These are phyloP conservation scores for Euphorbia tirucalli DNA, from an alignment of 345 rosid genomes.

Conservation along the genomic window DNA sequence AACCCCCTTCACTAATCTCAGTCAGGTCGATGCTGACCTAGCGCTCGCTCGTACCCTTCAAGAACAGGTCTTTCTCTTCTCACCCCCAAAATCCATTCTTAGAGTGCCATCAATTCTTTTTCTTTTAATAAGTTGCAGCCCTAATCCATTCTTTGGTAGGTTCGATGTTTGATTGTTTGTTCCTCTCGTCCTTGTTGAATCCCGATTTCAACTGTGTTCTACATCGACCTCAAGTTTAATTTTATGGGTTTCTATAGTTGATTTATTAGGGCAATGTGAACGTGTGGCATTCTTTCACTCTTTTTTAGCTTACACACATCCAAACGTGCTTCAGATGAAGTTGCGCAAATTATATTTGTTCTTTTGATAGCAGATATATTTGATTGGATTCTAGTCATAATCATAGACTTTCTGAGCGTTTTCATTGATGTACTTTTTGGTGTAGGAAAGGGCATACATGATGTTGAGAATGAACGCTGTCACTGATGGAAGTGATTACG, in stretches of 20 bases:
- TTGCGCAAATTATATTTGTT: background rate
- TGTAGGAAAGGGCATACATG: slow-evolving; percentile 86
- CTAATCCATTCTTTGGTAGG: background rate
- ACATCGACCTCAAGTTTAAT: too few relatives aligned
- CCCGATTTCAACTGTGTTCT: background rate
- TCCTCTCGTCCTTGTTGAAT: background rate
- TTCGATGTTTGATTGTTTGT: background rate
- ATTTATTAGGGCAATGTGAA: background rate
- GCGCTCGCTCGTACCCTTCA: slow-evolving; percentile 91
- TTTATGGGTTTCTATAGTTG: background rate
- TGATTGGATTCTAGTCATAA: background rate
- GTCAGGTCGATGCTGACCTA: slow-evolving; percentile 89
- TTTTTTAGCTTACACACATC: background rate
- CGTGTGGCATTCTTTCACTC: background rate
- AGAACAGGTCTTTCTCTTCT: slow-evolving; percentile 59
- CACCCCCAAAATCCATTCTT: too few relatives aligned
- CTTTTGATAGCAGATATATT: too few relatives aligned
- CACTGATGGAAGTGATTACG: slow-evolving; percentile 65
- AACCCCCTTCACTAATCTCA: slow-evolving; percentile 76
- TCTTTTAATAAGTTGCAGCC: background rate
- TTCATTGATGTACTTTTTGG: slow-evolving; percentile 11
- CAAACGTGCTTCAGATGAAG: background rate
- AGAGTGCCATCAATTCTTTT: background rate
- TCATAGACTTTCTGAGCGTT: background rate
- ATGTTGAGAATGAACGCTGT: slow-evolving; percentile 71